Evolutionary conservation across 371 early-diverging fungal genomes (phyloP), one percentile per base, ranked within the genome.

Genomic region (Lichtheimia hyalospora): DNA sequence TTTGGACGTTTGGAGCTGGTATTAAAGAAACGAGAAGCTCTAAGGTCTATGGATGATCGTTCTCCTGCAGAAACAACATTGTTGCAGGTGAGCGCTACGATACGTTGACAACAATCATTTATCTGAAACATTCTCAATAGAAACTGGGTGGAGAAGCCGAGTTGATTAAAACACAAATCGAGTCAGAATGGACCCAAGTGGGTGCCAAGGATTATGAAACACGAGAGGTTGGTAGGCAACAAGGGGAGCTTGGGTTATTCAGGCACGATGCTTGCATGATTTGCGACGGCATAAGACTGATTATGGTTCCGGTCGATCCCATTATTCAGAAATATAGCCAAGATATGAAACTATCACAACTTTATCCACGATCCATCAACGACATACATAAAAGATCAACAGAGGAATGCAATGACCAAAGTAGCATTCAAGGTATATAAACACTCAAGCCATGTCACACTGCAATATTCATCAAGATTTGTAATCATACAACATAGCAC

Each of bases 1-100:
- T 49, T 67, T 39, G 60, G 55, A 6, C 49, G 58, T 15, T 34
- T 67, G 16, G 62, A 65, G 20, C 61, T 65, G 8, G 24, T 65
- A 8, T 54, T 65, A 15, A 52, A 15, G 18, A 65, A 39, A 25
- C 16, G 20, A 27, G 25, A 18, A 27, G 21, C 18, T 55, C 20
- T 14, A 23, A 20, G 10, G 8, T 3, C 24, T 23, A 13, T 23
- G 41, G 24, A 27, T 27, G 14, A 15, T 21, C 16, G 53, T 40
- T 21, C 39, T 34, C 46, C 48, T 20, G 48, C 14, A 21, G n/a
- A 14, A 23, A 8, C 34, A 39, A 23, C 13, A 15, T 23, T 48
- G n/a, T 12, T 24, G 16, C 48, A 61, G 61, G 55, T 48, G 23
- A 16, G 52, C 27, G 16, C 16, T 41, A 40, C 18, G 34, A 42